Evolutionary conservation across 148 eudicot genomes (phyloP).

Genomic region (Camellia granthamiana): DNA sequence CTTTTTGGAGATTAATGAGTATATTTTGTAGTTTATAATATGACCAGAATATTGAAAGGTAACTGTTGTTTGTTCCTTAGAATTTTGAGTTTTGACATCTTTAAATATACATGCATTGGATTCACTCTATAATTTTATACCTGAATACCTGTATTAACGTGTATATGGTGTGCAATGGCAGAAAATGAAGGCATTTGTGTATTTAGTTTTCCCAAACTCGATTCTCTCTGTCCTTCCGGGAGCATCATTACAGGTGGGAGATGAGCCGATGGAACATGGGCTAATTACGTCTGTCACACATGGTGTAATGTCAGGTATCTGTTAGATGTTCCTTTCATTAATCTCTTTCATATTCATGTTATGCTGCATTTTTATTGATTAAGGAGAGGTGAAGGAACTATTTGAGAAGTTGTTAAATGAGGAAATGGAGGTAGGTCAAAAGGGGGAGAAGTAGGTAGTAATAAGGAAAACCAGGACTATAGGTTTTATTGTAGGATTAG

Average conservation of each 20-base stretch:
- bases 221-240: slow-evolving; percentile 45
- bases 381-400: too few relatives aligned
- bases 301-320: slow-evolving; percentile 79
- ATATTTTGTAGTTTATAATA: not conserved
- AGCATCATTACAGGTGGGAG: slow-evolving; percentile 39
- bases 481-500: too few relatives aligned
- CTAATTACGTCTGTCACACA: slow-evolving; percentile 79
- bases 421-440: too few relatives aligned
- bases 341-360: not conserved
- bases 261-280: slow-evolving; percentile 58
- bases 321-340: not conserved
- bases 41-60: not conserved
- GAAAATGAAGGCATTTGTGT: slow-evolving; percentile 80
- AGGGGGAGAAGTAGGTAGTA: too few relatives aligned
- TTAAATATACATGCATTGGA: not conserved
- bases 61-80: not conserved
- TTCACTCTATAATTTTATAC: not conserved
- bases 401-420: too few relatives aligned
- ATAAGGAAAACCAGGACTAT: too few relatives aligned
- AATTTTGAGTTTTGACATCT: not conserved
- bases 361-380: not conserved
- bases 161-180: slow-evolving; percentile 32
- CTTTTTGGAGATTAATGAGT: not conserved
- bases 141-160: slow-evolving; percentile 6
- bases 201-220: slow-evolving; percentile 72